A percentile compares a stretch with the other conserved stretches of the same genome.
Conservation (phyloP, 2,329 filamentous ascomycete species). For the Penicillium sp. region DNA sequence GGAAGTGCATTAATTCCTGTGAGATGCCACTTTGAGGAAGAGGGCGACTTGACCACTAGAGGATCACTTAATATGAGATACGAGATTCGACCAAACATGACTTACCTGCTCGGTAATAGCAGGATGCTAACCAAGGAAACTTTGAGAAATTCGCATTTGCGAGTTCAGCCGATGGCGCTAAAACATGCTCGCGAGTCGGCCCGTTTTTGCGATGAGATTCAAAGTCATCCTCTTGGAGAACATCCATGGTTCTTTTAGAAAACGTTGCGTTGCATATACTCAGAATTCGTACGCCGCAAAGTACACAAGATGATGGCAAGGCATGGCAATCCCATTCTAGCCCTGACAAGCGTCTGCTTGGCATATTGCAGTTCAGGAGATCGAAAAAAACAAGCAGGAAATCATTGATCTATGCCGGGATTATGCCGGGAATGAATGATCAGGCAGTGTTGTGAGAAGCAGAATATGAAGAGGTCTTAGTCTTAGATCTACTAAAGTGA, state of each 20-base stretch:
- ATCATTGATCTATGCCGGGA: too few species aligned
- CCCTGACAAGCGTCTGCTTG: neutral
- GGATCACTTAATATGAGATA: neutral
- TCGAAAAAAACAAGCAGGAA: neutral
- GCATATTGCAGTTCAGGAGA: neutral
- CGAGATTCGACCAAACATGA: neutral
- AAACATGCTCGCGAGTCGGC: neutral
- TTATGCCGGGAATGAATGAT: neutral
- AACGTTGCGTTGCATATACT: neutral
- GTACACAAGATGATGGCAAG: neutral
- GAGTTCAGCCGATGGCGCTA: neutral
- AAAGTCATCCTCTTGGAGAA: neutral
- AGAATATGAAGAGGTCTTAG: too few species aligned
- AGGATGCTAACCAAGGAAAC: neutral
- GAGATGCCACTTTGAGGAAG: neutral
- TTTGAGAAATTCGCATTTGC: neutral
- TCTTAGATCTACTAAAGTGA: too few species aligned
- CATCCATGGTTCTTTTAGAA: neutral
- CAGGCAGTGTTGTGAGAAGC: neutral
- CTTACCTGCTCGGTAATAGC: neutral
- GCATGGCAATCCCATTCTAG: rapidly evolving
- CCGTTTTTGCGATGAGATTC: neutral
- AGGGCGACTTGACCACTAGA: neutral
- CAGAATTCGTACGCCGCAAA: neutral
- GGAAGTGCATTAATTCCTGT: neutral